Evolutionary conservation across 306 rosid genomes (phyloP), one percentile per base, ranked within the genome.

Genomic region (Ormosia emarginata): DNA sequence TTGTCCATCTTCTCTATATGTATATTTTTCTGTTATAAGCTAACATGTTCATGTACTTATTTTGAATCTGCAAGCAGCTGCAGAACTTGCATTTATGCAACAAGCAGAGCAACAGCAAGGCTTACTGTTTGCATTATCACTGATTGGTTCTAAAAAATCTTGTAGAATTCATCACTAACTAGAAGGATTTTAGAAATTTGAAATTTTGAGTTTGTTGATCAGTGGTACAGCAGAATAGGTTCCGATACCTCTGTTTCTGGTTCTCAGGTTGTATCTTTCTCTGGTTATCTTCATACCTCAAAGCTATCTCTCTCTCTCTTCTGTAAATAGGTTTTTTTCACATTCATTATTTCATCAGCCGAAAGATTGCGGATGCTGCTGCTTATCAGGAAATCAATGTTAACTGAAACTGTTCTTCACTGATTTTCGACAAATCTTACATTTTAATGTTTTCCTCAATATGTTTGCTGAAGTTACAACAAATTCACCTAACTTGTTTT

Each of bases 11-110:
- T 36, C 64, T 68, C 2, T 12, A 24, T 30, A 10, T 79, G 40
- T 75, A 39, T 43, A 43, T 9, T 43, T 43, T 43, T 43, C 49
- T 29, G 70, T 39, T 67, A 69, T 33, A 10, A 32, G 43, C 30
- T 47, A 1, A 70, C 7, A 49, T 71, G 36, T 63, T 8, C 57
- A 53, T 67, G 17, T 84, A 52, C 17, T 43, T 43, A 8, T 80
- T 74, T 71, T 61, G 74, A 44, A 40, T 59, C 89, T 85, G 87
- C 84, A 80, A 78, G 89, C 81, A 34, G 87, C 85, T 71, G 86
- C 87, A 50, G 85, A 78, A 81, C 83, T 85, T 69, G 88, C 86
- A 64, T 80, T 82, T 82, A 82, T 85, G 83, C 79, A 82, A 41
- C 88, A 70, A 77, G 79, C 84, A 15, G 86, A 82, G 64, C 75